Percentiles rank a stretch among this genome's conserved stretches.
Evolutionary conservation across 768 basidiomycete species (phyloP).

Genomic region (Heimioporus sp.): DNA sequence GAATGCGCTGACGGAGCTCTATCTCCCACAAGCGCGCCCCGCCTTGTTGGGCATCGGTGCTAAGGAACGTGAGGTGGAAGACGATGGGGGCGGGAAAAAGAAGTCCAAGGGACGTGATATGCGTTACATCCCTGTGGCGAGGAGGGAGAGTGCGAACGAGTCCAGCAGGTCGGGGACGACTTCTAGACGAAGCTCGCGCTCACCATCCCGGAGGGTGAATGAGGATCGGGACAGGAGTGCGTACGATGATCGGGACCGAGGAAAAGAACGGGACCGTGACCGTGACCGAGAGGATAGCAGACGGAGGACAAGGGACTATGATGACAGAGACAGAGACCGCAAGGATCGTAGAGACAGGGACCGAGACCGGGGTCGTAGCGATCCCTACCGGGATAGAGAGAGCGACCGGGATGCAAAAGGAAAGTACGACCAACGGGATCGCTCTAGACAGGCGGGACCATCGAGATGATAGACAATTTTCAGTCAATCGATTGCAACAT

Average conservation of each 20-base stretch:
- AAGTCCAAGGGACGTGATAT: slow-evolving; percentile 53
- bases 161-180: slow-evolving; percentile 36
- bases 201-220: slow-evolving; percentile 35
- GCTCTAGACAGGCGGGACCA: slow-evolving; percentile 16
- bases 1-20: slow-evolving; percentile 69
- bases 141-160: slow-evolving; percentile 50
- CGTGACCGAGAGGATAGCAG: slow-evolving; percentile 12
- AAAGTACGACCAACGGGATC: slow-evolving; percentile 9
- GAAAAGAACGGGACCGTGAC: slow-evolving; percentile 11
- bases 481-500: not conserved
- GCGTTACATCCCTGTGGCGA: slow-evolving; percentile 82
- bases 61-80: slow-evolving; percentile 74
- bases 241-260: slow-evolving; percentile 15
- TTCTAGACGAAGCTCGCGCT: slow-evolving; percentile 49
- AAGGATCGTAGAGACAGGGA: slow-evolving; percentile 13
- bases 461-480: slow-evolving; percentile 2
- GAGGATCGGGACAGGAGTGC: slow-evolving; percentile 9
- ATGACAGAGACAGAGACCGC: slow-evolving; percentile 17
- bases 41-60: slow-evolving; percentile 92
- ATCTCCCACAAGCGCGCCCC: slow-evolving; percentile 79
- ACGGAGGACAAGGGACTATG: slow-evolving; percentile 10
- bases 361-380: slow-evolving; percentile 23
- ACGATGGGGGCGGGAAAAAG: slow-evolving; percentile 63
- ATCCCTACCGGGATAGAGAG: slow-evolving; percentile 30
- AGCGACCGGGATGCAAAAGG: not conserved